Evolutionary conservation across 2,329 filamentous ascomycete species (phyloP).

Genomic region (Biscogniauxia marginata): DNA sequence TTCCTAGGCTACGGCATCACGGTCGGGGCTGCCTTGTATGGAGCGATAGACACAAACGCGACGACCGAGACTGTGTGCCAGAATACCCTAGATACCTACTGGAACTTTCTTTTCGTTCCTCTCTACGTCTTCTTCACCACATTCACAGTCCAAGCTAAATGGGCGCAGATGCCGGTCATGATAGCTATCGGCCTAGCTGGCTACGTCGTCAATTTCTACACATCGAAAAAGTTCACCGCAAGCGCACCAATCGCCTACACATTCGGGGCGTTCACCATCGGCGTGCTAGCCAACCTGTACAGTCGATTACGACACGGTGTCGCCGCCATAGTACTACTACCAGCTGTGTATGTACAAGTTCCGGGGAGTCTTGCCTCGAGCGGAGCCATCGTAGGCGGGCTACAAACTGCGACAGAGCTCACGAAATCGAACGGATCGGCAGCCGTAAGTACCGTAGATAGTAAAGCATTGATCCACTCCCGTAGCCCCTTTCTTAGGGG

Average conservation of each 20-base stretch:
- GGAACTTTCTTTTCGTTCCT: slow-evolving; percentile 65
- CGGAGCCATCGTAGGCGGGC: slow-evolving; percentile 57
- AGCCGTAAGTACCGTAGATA: slow-evolving; percentile 16
- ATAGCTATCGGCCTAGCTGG: slow-evolving; percentile 69
- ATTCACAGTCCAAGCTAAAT: slow-evolving; percentile 79
- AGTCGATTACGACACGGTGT: slow-evolving; percentile 62
- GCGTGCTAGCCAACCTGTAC: slow-evolving; percentile 77
- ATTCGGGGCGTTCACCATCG: slow-evolving; percentile 73
- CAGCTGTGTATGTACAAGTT: slow-evolving; percentile 76
- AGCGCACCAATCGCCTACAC: slow-evolving; percentile 77
- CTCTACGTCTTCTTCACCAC: slow-evolving; percentile 68
- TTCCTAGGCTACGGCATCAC: slow-evolving; percentile 73
- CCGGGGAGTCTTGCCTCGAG: slow-evolving; percentile 61
- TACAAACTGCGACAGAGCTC: slow-evolving; percentile 56
- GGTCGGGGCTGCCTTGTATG: slow-evolving; percentile 53
- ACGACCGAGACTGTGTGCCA: slow-evolving; percentile 43
- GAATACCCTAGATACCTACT: slow-evolving; percentile 45
- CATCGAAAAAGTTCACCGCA: slow-evolving; percentile 61
- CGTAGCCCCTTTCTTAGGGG: not conserved
- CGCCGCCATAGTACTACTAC: slow-evolving; percentile 80
- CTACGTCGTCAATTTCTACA: slow-evolving; percentile 75
- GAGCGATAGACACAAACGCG: slow-evolving; percentile 45
- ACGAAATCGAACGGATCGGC: slow-evolving; percentile 41
- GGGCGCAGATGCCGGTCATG: slow-evolving; percentile 76
- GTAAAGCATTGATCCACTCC: not conserved